Conservation (phyloP, 495 filamentous ascomycete genomes). For the Aspergillus incahuasiensis region DNA sequence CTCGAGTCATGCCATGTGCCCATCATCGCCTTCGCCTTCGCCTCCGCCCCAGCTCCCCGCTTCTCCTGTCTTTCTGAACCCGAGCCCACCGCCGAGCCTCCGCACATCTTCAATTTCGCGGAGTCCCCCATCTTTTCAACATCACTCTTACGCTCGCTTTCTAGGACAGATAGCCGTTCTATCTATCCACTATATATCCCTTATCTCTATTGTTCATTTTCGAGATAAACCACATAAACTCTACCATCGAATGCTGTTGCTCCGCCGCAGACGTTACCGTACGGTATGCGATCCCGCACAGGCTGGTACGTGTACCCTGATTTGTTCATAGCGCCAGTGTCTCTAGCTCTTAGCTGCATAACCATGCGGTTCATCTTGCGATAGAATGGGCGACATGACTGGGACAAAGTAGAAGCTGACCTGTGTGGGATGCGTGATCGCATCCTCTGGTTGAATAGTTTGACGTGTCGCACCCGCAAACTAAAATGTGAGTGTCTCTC, state of each 20-base stretch:
- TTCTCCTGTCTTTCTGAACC: not conserved
- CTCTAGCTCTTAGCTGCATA: not conserved
- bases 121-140: not conserved
- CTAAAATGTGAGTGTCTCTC: conserved; percentile 48
- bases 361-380: not conserved
- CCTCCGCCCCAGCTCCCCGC: not conserved
- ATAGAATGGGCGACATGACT: not conserved
- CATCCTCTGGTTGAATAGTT: conserved; percentile 26
- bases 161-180: not conserved
- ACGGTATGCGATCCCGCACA: conserved; percentile 50
- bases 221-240: not conserved
- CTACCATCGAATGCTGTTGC: conserved; percentile 27
- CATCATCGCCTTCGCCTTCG: not conserved
- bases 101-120: conserved; percentile 5
- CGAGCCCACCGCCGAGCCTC: conserved; percentile 2
- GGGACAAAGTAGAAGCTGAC: conserved; percentile 5
- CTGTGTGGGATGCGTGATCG: not conserved
- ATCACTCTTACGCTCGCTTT: not conserved
- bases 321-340: not conserved
- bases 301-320: conserved; percentile 37
- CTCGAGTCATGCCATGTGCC: not conserved
- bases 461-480: conserved; percentile 60
- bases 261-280: conserved; percentile 25
- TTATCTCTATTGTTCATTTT: not conserved
- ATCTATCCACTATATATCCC: not conserved